These are phyloP conservation scores for Plenodomus lindquistii DNA, from an alignment of 2,329 filamentous ascomycete species.

Conservation along the genomic window DNA sequence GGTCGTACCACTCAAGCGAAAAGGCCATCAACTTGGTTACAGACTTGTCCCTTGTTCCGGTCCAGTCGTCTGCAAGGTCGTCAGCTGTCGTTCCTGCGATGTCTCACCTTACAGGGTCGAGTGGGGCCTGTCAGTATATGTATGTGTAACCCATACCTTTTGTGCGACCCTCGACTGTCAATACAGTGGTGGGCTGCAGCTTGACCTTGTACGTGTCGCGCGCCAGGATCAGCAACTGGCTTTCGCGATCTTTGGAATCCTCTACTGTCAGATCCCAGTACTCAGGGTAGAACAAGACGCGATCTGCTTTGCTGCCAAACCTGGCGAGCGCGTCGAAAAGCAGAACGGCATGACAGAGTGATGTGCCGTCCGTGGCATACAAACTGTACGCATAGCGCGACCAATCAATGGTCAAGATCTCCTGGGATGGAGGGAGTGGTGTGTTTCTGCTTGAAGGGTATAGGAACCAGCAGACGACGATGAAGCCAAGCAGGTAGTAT, in stretches of 20 bases:
- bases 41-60: conserved; percentile 63
- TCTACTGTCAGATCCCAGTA: conserved; percentile 42
- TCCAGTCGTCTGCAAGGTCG: conserved; percentile 34
- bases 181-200: conserved; percentile 52
- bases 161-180: conserved; percentile 39
- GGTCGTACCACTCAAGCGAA: conserved; percentile 65
- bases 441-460: conserved; percentile 23
- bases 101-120: conserved; percentile 6
- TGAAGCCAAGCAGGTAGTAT: conserved; percentile 29
- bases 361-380: conserved; percentile 48
- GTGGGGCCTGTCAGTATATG: conserved; percentile 6
- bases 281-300: conserved; percentile 51
- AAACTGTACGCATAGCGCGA: conserved; percentile 48
- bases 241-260: conserved; percentile 41
- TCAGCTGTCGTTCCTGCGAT: conserved; percentile 15
- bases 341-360: conserved; percentile 51
- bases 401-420: conserved; percentile 39
- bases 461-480: conserved; percentile 35
- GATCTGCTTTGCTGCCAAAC: conserved; percentile 50
- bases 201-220: conserved; percentile 55
- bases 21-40: conserved; percentile 72
- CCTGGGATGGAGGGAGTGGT: conserved; percentile 6
- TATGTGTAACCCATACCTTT: conserved; percentile 29
- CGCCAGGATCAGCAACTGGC: conserved; percentile 55
- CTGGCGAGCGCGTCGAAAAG: conserved; percentile 49